phyloP scores from a whole-genome alignment of 176 grass and related monocot species.

The Lolium rigidum region DNA sequence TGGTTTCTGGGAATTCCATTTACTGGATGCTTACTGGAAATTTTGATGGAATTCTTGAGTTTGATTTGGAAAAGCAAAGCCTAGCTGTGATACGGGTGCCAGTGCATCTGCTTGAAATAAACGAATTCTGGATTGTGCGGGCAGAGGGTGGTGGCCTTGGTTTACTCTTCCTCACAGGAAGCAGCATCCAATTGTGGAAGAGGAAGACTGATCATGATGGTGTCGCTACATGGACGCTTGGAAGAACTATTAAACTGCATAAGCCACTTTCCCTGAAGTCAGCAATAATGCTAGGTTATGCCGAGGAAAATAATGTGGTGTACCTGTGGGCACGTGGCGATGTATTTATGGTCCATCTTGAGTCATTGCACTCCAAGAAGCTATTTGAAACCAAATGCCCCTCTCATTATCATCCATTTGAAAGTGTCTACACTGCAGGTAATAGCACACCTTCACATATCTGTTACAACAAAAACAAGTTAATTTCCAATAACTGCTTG shows the following conservation, averaged over 20 bases:
- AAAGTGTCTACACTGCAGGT: background rate
- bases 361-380: background rate
- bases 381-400: background rate
- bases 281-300: background rate
- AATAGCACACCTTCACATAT: background rate
- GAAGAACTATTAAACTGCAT: background rate
- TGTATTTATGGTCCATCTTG: background rate
- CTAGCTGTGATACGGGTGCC: background rate
- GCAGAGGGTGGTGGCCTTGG: background rate
- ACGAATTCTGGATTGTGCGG: background rate
- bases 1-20: background rate
- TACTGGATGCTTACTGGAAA: conserved; percentile 10
- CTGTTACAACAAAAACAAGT: background rate
- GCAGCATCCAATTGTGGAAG: background rate
- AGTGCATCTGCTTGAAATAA: background rate
- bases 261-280: background rate
- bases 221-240: background rate
- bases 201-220: background rate
- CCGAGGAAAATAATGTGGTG: background rate
- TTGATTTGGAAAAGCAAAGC: conserved; percentile 9
- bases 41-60: background rate
- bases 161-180: background rate
- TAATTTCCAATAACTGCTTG: background rate
- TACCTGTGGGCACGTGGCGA: background rate
- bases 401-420: background rate